Percentiles rank a stretch among this genome's conserved stretches.
Conservation (phyloP, 306 rosid genomes). For the Cicer chorassanicum region DNA sequence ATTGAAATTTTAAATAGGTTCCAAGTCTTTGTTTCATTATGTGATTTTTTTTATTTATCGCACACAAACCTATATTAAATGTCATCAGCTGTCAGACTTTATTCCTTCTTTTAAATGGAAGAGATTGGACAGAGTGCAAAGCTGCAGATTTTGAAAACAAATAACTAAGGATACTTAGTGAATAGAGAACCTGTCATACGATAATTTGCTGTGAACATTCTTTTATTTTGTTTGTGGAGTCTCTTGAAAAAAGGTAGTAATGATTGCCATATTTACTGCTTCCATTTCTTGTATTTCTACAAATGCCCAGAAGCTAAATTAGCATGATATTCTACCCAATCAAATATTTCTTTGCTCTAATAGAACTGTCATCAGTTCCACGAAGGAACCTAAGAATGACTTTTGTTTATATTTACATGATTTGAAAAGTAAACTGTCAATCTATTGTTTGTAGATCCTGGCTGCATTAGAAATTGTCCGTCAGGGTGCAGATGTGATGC, state of each 20-base stretch:
- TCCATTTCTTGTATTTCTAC: constrained; percentile 27
- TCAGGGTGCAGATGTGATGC: constrained; percentile 99
- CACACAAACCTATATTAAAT: constrained; percentile 10
- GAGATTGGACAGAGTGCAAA: neutral
- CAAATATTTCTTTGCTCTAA: constrained; percentile 21
- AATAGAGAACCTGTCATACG: constrained; percentile 6
- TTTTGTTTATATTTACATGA: constrained; percentile 23
- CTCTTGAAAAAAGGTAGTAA: constrained; percentile 10
- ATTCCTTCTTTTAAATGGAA: constrained; percentile 21
- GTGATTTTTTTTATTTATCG: neutral
- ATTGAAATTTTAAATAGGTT: constrained; percentile 4
- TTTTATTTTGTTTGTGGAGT: constrained; percentile 31
- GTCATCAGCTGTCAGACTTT: constrained; percentile 21
- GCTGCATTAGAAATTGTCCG: constrained; percentile 95
- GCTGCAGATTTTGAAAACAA: constrained; percentile 23
- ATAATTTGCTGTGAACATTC: constrained; percentile 1
- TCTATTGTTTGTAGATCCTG: constrained; percentile 65
- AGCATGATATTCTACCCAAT: constrained; percentile 24
- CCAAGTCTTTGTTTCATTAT: constrained; percentile 30
- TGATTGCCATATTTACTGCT: constrained; percentile 27
- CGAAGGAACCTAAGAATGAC: constrained; percentile 27
- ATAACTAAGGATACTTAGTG: constrained; percentile 17
- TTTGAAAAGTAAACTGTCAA: constrained; percentile 20
- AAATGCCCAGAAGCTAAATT: constrained; percentile 29
- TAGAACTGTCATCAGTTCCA: constrained; percentile 26